Evolutionary conservation across 208 protist genomes (phyloP).

Genomic region (Crithidia expoeki): DNA sequence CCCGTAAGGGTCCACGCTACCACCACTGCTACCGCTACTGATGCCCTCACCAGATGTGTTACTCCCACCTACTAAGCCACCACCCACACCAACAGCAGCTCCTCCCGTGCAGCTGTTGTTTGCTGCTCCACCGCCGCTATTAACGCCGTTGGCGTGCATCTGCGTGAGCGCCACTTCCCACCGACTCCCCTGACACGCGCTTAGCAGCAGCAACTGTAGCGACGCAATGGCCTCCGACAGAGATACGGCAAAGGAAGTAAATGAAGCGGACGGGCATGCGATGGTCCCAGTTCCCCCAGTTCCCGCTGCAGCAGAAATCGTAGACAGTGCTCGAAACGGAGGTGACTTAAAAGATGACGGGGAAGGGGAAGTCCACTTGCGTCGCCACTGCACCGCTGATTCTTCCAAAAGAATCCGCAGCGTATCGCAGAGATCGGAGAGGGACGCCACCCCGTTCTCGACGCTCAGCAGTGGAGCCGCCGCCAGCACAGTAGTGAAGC

Average conservation of each 20-base stretch:
- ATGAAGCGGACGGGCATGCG: slow-evolving; percentile 5
- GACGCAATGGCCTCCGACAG: slow-evolving; percentile 64
- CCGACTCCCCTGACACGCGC: slow-evolving; percentile 50
- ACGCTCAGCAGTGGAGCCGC: slow-evolving; percentile 33
- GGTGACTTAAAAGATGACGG: background rate
- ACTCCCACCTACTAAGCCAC: background rate
- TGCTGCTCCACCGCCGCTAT: background rate
- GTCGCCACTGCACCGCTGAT: slow-evolving; percentile 39
- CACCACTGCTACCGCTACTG: background rate
- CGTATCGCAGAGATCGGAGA: slow-evolving; percentile 42
- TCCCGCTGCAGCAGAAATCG: too few species aligned
- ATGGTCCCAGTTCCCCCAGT: too few species aligned
- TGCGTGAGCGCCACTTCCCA: slow-evolving; percentile 34
- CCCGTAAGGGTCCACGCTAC: background rate
- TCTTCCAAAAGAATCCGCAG: slow-evolving; percentile 47
- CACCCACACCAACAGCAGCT: background rate
- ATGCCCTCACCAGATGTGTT: background rate
- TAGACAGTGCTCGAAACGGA: background rate
- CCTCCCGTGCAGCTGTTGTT: background rate
- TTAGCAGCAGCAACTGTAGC: slow-evolving; percentile 78
- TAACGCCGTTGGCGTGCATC: slow-evolving; percentile 15
- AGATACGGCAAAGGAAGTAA: slow-evolving; percentile 17
- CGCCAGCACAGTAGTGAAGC: slow-evolving; percentile 40
- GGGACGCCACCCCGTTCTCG: slow-evolving; percentile 24
- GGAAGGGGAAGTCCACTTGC: slow-evolving; percentile 6